Conservation (phyloP, 768 basidiomycete species). For the Leccinum pellstonianum region DNA sequence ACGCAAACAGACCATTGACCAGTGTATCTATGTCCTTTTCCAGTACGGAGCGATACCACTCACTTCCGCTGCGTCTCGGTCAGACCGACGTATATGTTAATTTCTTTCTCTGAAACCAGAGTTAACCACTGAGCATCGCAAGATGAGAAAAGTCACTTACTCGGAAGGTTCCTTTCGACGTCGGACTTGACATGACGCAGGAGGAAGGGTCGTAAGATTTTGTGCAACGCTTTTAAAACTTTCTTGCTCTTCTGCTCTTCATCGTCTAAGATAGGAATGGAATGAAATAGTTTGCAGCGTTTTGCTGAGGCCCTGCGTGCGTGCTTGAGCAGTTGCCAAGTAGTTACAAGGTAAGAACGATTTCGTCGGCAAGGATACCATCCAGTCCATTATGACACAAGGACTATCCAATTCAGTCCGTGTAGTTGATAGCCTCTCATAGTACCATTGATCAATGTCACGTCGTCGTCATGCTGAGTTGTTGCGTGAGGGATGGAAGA, state of each 20-base stretch:
- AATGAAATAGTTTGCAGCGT: constrained; percentile 98
- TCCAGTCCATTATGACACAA: constrained; percentile 95
- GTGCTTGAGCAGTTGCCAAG: constrained; percentile 2
- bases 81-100: constrained; percentile 96
- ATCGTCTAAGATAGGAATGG: constrained; percentile 85
- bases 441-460: constrained; percentile 63
- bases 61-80: constrained; percentile 98
- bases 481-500: too few species aligned
- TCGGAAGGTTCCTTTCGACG: constrained; percentile 92
- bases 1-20: constrained; percentile 70
- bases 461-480: too few species aligned
- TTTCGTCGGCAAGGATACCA: constrained; percentile 96
- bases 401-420: constrained; percentile 95
- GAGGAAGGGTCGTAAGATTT: constrained; percentile 93
- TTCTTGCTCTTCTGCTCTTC: constrained; percentile 87
- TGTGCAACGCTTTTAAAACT: constrained; percentile 95
- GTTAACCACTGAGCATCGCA: background rate
- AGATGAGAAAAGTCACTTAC: constrained; percentile 38
- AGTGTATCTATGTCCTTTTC: constrained; percentile 96
- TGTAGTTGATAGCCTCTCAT: constrained; percentile 97
- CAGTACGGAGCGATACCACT: constrained; percentile 81
- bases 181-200: constrained; percentile 93
- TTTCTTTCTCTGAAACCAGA: constrained; percentile 77
- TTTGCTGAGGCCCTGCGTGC: constrained; percentile 85
- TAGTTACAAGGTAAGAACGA: constrained; percentile 32